phyloP scores from a whole-genome alignment of 2,329 filamentous ascomycete species.

The Tympanopsis confertula region DNA sequence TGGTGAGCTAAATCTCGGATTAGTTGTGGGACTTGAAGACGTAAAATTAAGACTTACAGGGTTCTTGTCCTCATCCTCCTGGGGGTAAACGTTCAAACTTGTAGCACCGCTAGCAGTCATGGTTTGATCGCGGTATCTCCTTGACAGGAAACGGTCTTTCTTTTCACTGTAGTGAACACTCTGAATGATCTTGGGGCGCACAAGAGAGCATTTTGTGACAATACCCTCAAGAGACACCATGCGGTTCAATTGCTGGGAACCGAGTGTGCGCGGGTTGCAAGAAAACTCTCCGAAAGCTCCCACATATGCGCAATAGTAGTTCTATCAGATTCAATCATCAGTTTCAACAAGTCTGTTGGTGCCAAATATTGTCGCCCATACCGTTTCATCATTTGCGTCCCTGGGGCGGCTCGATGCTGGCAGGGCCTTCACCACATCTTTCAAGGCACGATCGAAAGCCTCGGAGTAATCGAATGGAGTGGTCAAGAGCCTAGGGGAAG shows the following conservation, averaged over 20 bases:
- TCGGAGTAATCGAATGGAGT: constrained; percentile 57
- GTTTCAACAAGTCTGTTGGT: no score
- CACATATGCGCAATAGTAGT: constrained; percentile 63
- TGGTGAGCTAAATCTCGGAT: constrained; percentile 33
- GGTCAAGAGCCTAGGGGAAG: constrained; percentile 37
- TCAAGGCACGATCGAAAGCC: constrained; percentile 58
- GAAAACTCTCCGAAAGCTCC: constrained; percentile 65
- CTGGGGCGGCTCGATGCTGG: constrained; percentile 41
- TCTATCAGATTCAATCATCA: no score
- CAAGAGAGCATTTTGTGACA: constrained; percentile 64
- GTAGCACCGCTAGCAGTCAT: constrained; percentile 55
- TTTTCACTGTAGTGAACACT: constrained; percentile 66
- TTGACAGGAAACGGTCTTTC: constrained; percentile 52
- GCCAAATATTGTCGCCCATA: no score
- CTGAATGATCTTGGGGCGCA: constrained; percentile 63
- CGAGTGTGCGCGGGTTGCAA: constrained; percentile 61
- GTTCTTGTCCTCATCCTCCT: constrained; percentile 62
- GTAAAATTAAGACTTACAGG: constrained; percentile 16
- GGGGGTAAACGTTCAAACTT: constrained; percentile 62
- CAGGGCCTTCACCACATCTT: constrained; percentile 52
- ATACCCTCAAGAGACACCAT: constrained; percentile 70
- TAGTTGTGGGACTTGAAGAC: not conserved
- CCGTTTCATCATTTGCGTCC: constrained; percentile 47
- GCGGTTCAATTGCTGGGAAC: constrained; percentile 59
- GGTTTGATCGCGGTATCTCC: constrained; percentile 63